Evolutionary conservation across 1,284 basidiomycete species (phyloP).

Genomic region (Mycosarcoma maydis): DNA sequence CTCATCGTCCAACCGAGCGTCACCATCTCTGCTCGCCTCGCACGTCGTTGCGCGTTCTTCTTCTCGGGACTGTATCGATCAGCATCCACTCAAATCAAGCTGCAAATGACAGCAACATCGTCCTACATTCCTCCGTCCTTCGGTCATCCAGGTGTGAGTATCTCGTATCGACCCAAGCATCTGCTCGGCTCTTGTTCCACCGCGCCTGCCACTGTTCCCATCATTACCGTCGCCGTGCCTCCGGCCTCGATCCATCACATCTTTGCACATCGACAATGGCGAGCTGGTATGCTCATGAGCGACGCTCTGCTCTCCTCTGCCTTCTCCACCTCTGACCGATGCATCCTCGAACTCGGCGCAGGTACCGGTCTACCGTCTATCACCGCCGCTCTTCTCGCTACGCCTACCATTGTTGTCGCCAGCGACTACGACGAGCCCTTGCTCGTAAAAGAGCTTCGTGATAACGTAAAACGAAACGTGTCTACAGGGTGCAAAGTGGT

Average conservation of each 20-base stretch:
- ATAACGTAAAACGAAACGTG: slow-evolving; percentile 45
- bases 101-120: neutral
- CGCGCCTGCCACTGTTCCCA: neutral
- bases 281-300: slow-evolving; percentile 63
- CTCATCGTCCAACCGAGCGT: too few relatives aligned
- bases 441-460: slow-evolving; percentile 55
- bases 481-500: slow-evolving; percentile 28
- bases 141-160: slow-evolving; percentile 49
- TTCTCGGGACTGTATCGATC: neutral
- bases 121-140: slow-evolving; percentile 44
- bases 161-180: slow-evolving; percentile 42
- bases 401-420: slow-evolving; percentile 40
- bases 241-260: slow-evolving; percentile 61
- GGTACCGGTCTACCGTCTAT: slow-evolving; percentile 60
- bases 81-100: neutral
- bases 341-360: slow-evolving; percentile 60
- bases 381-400: slow-evolving; percentile 38
- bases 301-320: slow-evolving; percentile 53
- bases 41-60: too few relatives aligned
- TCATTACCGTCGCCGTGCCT: slow-evolving; percentile 55
- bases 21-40: too few relatives aligned
- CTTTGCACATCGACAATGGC: slow-evolving; percentile 66
- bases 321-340: slow-evolving; percentile 21
- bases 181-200: slow-evolving; percentile 7
- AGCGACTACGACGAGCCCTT: slow-evolving; percentile 62